Percentiles rank a stretch among this genome's conserved stretches.
Conservation (phyloP, 352 stramenopile genomes). For the Phytophthora fragariae region DNA sequence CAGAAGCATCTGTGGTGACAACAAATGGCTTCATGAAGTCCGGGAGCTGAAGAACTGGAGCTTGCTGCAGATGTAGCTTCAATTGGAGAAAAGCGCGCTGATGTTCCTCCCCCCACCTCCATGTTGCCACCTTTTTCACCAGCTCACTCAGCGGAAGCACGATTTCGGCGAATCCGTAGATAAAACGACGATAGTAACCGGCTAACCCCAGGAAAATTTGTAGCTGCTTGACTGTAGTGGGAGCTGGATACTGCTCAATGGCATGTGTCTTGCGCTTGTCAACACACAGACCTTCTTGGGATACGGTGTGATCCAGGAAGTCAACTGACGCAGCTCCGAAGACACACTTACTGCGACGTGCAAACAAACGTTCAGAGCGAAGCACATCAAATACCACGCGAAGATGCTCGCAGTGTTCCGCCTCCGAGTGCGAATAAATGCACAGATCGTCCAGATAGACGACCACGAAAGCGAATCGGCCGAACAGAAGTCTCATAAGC, state of each 20-base stretch:
- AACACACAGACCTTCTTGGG: constrained; percentile 23
- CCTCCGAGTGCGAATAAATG: not conserved
- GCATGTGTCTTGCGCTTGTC: constrained; percentile 34
- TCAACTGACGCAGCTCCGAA: constrained; percentile 27
- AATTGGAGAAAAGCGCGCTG: constrained; percentile 19
- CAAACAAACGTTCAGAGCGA: constrained; percentile 28
- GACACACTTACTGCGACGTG: constrained; percentile 31
- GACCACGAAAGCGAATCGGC: not conserved
- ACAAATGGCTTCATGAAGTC: constrained; percentile 35
- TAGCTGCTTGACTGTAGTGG: constrained; percentile 20
- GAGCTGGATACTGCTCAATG: constrained; percentile 24
- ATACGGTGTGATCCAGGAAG: constrained; percentile 41
- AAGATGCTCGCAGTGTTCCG: not conserved
- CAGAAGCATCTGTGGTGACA: constrained; percentile 42
- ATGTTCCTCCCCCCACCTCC: constrained; percentile 23
- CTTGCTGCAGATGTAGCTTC: constrained; percentile 31
- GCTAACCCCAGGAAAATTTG: constrained; percentile 38
- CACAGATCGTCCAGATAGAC: not conserved
- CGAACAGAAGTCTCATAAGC: not conserved
- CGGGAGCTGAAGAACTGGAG: constrained; percentile 33
- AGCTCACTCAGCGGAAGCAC: constrained; percentile 34
- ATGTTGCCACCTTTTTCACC: constrained; percentile 26
- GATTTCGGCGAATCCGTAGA: constrained; percentile 27
- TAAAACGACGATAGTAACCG: constrained; percentile 44
- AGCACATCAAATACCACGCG: constrained; percentile 31